Base-by-base conservation (phyloP, 2,329 filamentous ascomycete species). In the Cucurbitaria berberidis region DNA sequence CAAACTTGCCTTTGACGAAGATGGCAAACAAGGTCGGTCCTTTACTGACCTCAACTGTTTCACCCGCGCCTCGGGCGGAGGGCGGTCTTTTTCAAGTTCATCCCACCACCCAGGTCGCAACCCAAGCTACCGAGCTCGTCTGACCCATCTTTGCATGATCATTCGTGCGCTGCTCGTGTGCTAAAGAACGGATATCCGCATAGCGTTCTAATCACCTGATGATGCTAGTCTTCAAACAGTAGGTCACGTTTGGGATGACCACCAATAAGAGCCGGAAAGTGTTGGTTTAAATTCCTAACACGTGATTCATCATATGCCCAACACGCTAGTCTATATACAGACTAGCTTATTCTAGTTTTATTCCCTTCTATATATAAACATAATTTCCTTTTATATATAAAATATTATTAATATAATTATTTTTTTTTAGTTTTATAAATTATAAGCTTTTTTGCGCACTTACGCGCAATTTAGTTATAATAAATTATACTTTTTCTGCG, bases 121-220 rank as follows among this genome's bases (percentile, higher is more conserved):
- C 53, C 24, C 51, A 70, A 68, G 67, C 69, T 70, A 69, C 69
- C 48, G 47, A 44, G 42, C 56, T 53, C 55, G 38, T 60, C 58
- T 62, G 57, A 67, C 57, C 64, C 67, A 46, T 53, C 56, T 65
- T 51, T 57, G 63, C 62, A 62, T 43, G 30, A 39, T 68, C 62
- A 74, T 75, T 74, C 66, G 71, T 57, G 43, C 43, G 48, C 29
- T 43, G 40, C 36, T 22, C 29, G 48, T 68, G 69, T 74, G 72
- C 65, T 57, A 53, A 46, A 53, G 32, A 36, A 32, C 56, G 52
- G 57, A 62, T 55, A 53, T 56, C 57, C 65, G 67, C 72, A 72
- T 65, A 45, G 47, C 38, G 40, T 57, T 57, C 60, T 35, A 41
- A 58, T 73, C 70, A 74, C 58, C 67, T 70, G 62, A 74, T 42